Base-by-base conservation (phyloP, 768 basidiomycete genomes). In the Cystofilobasidium capitatum region DNA sequence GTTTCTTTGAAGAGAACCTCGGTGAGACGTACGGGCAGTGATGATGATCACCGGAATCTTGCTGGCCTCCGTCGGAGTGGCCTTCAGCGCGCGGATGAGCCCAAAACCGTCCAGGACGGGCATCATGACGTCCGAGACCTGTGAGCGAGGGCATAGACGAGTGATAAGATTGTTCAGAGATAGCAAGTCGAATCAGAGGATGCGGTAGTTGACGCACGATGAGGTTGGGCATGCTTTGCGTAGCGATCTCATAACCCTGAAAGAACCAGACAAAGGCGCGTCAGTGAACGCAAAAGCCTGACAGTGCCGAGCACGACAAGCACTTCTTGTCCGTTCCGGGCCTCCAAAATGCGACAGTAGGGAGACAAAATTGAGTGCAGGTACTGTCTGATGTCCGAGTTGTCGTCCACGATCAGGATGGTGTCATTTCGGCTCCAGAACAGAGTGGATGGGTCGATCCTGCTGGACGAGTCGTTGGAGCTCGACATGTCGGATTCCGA, bases 21-120 rank as follows among this genome's bases (percentile, higher is more conserved):
- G 8, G 49, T 31, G 49, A 17, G 31, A 36, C 26, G 62, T 31
- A 47, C 65, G 45, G 17, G 65, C 65, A 10, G 65, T 66, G 45
- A 79, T 69, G 69, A 79, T 71, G 68, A 78, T 75, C 36, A 79
- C 69, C 3, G 78, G 77, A 7, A 75, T 72, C 57, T 71, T 62
- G 31, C 68, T 62, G 2, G 73, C 54, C 10, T 72, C 65, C 8
- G 69, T 65, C 14, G 70, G 66, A 45, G 61, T 35, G 9, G 74
- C 71, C 39, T 75, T 73, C 16, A 78, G 55, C 4, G 74, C 73
- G 12, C 61, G 65, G 3, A 79, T 71, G 0, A 79, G 64, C 8
- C 73, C 74, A 51, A 74, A 76, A 5, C 78, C 78, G 61, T 78
- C 77, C 39, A 79, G 70, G 63, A 76, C 69, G 54, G 37, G 66